phyloP scores from a whole-genome alignment of 2,329 filamentous ascomycete species.

The Hymenotorrendiella dingleyae region DNA sequence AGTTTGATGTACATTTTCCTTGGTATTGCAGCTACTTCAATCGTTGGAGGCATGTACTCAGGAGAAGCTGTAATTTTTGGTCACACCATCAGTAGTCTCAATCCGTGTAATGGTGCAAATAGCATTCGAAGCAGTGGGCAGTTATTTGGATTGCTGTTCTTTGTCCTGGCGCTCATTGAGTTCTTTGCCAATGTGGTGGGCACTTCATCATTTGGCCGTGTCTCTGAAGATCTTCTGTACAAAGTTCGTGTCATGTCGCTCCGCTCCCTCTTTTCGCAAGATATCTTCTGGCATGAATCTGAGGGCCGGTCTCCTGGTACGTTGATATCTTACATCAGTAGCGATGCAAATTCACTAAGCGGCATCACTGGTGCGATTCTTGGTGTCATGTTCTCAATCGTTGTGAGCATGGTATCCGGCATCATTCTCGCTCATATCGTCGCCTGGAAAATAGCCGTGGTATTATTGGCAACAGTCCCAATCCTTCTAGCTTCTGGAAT shows the following conservation, averaged over 20 bases:
- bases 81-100: slow-evolving; percentile 44
- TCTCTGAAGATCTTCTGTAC: slow-evolving; percentile 60
- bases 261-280: slow-evolving; percentile 58
- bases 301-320: slow-evolving; percentile 54
- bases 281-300: slow-evolving; percentile 67
- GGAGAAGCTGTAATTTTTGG: slow-evolving; percentile 52
- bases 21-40: slow-evolving; percentile 38
- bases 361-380: slow-evolving; percentile 65
- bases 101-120: slow-evolving; percentile 35
- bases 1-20: slow-evolving; percentile 24
- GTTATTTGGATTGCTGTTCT: slow-evolving; percentile 38
- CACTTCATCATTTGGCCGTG: slow-evolving; percentile 45
- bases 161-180: slow-evolving; percentile 48
- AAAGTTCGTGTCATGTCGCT: slow-evolving; percentile 48
- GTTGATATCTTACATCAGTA: slow-evolving; percentile 63
- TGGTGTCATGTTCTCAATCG: slow-evolving; percentile 61
- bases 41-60: slow-evolving; percentile 50
- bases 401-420: slow-evolving; percentile 61
- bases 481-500: slow-evolving; percentile 50
- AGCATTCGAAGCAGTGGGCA: slow-evolving; percentile 26
- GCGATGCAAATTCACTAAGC: slow-evolving; percentile 60
- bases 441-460: slow-evolving; percentile 69
- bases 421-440: slow-evolving; percentile 65
- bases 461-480: slow-evolving; percentile 35
- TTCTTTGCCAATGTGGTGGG: slow-evolving; percentile 58